Evolutionary conservation across 2,329 filamentous ascomycete species (phyloP).

Genomic region (Exophiala sp.): DNA sequence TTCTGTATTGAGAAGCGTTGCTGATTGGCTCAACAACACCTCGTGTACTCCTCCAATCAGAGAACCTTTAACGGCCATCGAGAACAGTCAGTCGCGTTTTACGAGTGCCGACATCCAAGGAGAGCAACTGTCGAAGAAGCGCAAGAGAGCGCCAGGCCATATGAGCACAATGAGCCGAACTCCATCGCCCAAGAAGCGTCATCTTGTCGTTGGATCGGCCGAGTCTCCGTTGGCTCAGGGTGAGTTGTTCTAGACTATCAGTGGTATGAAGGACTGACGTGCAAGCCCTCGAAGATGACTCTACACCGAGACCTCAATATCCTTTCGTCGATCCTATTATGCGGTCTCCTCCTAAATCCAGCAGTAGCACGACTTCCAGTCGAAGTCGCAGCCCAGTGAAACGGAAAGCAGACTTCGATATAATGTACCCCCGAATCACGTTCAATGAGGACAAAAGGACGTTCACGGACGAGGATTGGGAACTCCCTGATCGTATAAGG

Average conservation of each 20-base stretch:
- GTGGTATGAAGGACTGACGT: not conserved
- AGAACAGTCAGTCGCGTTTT: too few species aligned
- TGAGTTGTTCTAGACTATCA: not conserved
- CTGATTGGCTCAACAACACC: too few species aligned
- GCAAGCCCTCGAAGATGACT: not conserved
- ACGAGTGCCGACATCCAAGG: too few species aligned
- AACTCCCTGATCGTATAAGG: not conserved
- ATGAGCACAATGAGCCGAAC: too few species aligned
- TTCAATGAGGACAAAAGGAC: not conserved
- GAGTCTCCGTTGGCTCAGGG: not conserved
- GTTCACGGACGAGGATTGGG: not conserved
- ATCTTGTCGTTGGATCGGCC: not conserved
- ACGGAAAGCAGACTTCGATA: not conserved
- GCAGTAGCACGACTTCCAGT: not conserved
- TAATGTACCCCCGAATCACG: not conserved
- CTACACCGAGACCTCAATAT: not conserved
- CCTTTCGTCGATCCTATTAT: not conserved
- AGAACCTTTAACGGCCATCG: too few species aligned
- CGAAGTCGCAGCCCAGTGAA: not conserved
- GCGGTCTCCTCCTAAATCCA: not conserved
- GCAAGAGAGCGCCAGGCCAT: not conserved
- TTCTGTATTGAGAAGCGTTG: too few species aligned
- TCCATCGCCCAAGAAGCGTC: not conserved
- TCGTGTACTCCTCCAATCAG: too few species aligned
- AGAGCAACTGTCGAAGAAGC: too few species aligned